Conservation (phyloP, 1,284 basidiomycete species). For the Clitocybe nebularis region DNA sequence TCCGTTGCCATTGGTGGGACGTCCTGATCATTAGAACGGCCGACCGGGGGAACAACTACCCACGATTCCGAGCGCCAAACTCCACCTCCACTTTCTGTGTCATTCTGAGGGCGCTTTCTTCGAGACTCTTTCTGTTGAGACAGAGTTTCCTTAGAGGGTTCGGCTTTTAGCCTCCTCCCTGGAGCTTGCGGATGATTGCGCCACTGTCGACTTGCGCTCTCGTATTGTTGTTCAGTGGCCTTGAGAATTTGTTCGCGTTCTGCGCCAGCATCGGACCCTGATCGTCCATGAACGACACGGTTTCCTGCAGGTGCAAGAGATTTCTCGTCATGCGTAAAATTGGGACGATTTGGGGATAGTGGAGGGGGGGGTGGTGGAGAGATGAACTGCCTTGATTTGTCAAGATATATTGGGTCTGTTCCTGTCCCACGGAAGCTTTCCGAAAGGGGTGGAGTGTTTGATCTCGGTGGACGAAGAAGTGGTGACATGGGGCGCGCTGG, state of each 20-base stretch:
- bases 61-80: slow-evolving; percentile 38
- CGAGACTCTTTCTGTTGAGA: slow-evolving; percentile 19
- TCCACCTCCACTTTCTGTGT: slow-evolving; percentile 21
- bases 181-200: slow-evolving; percentile 19
- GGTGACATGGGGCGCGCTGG: slow-evolving; percentile 29
- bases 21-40: slow-evolving; percentile 29
- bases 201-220: slow-evolving; percentile 28
- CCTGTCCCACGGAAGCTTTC: slow-evolving; percentile 13
- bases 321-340: slow-evolving; percentile 37
- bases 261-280: slow-evolving; percentile 46
- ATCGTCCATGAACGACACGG: slow-evolving; percentile 35
- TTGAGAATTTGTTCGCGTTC: slow-evolving; percentile 44
- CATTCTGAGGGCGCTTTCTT: slow-evolving; percentile 20
- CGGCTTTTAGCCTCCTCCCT: slow-evolving; percentile 22
- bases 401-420: slow-evolving; percentile 20
- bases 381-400: slow-evolving; percentile 23
- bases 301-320: slow-evolving; percentile 26
- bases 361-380: slow-evolving; percentile 40
- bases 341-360: slow-evolving; percentile 45
- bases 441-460: slow-evolving; percentile 21
- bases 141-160: slow-evolving; percentile 26
- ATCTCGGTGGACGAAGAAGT: slow-evolving; percentile 21
- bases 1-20: slow-evolving; percentile 22
- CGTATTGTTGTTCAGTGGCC: slow-evolving; percentile 34
- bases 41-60: slow-evolving; percentile 39